These are phyloP conservation scores for Hibiscus trionum DNA, from an alignment of 345 rosid species.

Conservation along the genomic window DNA sequence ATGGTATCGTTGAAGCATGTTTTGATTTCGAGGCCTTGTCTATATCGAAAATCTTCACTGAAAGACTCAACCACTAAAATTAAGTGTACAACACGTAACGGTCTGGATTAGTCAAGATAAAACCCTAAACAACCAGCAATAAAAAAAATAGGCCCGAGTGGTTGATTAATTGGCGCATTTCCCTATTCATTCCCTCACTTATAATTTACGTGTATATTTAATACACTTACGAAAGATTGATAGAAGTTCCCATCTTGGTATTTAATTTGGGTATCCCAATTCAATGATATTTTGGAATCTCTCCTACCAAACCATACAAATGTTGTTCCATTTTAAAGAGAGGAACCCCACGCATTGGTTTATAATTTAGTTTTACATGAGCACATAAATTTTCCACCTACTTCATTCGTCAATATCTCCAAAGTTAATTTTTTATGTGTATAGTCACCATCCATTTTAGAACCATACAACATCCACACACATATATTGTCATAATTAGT, in stretches of 20 bases:
- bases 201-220: not conserved
- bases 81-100: too few relatives aligned
- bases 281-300: not conserved
- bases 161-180: too few relatives aligned
- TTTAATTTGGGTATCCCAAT: not conserved
- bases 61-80: too few relatives aligned
- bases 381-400: not conserved
- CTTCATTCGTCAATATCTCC: not conserved
- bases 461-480: not conserved
- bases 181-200: too few relatives aligned
- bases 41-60: too few relatives aligned
- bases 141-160: too few relatives aligned
- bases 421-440: not conserved
- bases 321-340: not conserved
- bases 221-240: not conserved
- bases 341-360: not conserved
- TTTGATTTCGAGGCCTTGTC: too few relatives aligned
- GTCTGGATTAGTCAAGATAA: too few relatives aligned
- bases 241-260: not conserved
- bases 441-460: not conserved
- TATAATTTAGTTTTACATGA: not conserved
- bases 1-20: too few relatives aligned
- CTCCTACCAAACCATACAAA: not conserved
- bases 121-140: too few relatives aligned
- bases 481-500: not conserved